Evolutionary conservation across 495 filamentous ascomycete species (phyloP).

Genomic region (Niebla homalea): DNA sequence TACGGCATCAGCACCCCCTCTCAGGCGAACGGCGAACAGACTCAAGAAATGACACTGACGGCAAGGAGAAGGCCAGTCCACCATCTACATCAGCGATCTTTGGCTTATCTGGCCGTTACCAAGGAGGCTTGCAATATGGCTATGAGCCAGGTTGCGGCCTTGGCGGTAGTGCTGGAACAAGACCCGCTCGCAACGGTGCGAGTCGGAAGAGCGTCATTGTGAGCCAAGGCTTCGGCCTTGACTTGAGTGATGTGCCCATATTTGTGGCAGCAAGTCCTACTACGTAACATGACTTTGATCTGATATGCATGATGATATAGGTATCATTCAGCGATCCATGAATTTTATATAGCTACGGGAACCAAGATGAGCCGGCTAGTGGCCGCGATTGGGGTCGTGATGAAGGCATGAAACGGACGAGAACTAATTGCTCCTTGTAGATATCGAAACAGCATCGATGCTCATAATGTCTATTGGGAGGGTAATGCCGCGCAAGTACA

Average conservation of each 20-base stretch:
- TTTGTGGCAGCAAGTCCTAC: conserved; percentile 13
- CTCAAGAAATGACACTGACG: not conserved
- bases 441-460: too few relatives aligned
- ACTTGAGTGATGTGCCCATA: conserved; percentile 29
- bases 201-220: conserved; percentile 25
- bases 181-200: conserved; percentile 18
- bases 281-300: too few relatives aligned
- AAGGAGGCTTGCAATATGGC: conserved; percentile 30
- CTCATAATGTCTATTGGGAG: too few relatives aligned
- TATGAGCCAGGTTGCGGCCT: conserved; percentile 25
- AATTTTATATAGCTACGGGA: too few relatives aligned
- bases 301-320: too few relatives aligned
- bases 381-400: too few relatives aligned
- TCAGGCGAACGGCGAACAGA: not conserved
- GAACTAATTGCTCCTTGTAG: too few relatives aligned
- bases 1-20: not conserved
- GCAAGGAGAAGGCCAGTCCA: not conserved
- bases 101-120: conserved; percentile 24
- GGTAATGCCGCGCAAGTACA: too few relatives aligned
- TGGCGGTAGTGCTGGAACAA: conserved; percentile 30
- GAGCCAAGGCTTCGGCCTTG: conserved; percentile 20
- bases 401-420: too few relatives aligned
- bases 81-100: conserved; percentile 1
- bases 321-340: too few relatives aligned
- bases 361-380: too few relatives aligned